Percentiles rank a stretch among this genome's conserved stretches.
phyloP scores from a whole-genome alignment of 768 basidiomycete genomes.

The Trametes cubensis region DNA sequence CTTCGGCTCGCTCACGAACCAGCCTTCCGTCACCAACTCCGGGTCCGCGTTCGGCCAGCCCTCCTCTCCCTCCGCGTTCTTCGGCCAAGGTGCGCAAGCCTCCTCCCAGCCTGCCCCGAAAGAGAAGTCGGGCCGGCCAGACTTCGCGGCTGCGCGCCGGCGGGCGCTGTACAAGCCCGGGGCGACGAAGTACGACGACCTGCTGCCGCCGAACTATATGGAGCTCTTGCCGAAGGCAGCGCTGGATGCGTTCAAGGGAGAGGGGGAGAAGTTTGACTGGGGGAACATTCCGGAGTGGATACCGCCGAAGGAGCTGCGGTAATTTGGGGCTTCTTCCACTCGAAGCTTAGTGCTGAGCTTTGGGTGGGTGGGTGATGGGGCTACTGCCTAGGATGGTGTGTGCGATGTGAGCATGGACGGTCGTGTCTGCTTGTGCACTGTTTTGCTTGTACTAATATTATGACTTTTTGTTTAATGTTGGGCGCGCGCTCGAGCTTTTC shows the following conservation, averaged over 20 bases:
- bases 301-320: conserved; percentile 59
- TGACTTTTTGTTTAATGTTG: too few species aligned
- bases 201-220: conserved; percentile 62
- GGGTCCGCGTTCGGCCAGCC: conserved; percentile 2
- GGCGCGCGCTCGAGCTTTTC: too few species aligned
- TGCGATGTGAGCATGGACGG: too few species aligned
- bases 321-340: background rate
- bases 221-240: conserved; percentile 53
- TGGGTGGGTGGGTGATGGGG: background rate
- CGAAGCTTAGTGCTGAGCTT: too few species aligned
- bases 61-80: conserved; percentile 13
- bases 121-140: conserved; percentile 32
- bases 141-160: conserved; percentile 39
- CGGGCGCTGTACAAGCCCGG: conserved; percentile 45
- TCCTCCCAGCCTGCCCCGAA: conserved; percentile 10
- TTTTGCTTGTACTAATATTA: too few species aligned
- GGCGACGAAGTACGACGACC: conserved; percentile 54
- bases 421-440: too few species aligned
- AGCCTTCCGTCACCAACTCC: background rate
- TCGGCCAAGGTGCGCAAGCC: conserved; percentile 10
- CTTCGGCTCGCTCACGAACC: conserved; percentile 27
- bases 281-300: conserved; percentile 75
- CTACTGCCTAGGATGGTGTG: too few species aligned
- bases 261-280: conserved; percentile 60
- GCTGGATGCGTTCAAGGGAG: conserved; percentile 52